phyloP scores from a whole-genome alignment of 768 basidiomycete species.

The Leccinum disarticulatum region DNA sequence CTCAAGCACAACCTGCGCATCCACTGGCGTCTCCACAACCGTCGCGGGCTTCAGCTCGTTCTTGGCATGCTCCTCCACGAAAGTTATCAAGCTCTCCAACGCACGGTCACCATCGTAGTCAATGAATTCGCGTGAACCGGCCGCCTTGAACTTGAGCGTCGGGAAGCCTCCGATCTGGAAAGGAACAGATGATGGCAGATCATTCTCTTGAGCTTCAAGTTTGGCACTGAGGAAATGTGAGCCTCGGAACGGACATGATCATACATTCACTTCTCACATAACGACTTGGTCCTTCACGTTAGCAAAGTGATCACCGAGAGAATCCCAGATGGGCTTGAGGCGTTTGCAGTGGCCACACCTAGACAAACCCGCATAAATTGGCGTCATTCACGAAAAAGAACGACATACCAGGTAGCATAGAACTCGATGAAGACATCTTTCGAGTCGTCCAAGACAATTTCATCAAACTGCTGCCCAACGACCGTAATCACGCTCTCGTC shows the following conservation, averaged over 20 bases:
- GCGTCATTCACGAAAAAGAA: not conserved
- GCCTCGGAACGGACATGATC: not conserved
- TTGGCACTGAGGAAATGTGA: constrained; percentile 64
- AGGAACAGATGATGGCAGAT: constrained; percentile 81
- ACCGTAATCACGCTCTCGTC: constrained; percentile 79
- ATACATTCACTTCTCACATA: constrained; percentile 56
- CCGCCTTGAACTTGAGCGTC: constrained; percentile 94
- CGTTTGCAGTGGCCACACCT: constrained; percentile 98
- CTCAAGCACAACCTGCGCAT: constrained; percentile 27
- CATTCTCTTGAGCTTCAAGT: constrained; percentile 96
- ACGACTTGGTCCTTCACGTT: constrained; percentile 68
- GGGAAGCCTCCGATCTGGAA: constrained; percentile 93
- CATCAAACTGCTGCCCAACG: constrained; percentile 88
- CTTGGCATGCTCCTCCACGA: constrained; percentile 79
- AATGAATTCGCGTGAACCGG: constrained; percentile 81
- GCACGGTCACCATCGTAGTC: constrained; percentile 94
- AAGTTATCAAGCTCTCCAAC: constrained; percentile 80
- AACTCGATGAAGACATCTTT: constrained; percentile 98
- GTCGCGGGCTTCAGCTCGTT: constrained; percentile 56
- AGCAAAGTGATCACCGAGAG: constrained; percentile 81
- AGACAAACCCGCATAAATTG: not conserved
- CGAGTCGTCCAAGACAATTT: constrained; percentile 77
- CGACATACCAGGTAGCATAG: constrained; percentile 88
- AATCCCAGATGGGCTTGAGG: constrained; percentile 92
- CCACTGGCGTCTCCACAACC: constrained; percentile 21